Evolutionary conservation across 2,329 filamentous ascomycete species (phyloP), one percentile per base, ranked within the genome.

Genomic region (Colletotrichum limetticola): DNA sequence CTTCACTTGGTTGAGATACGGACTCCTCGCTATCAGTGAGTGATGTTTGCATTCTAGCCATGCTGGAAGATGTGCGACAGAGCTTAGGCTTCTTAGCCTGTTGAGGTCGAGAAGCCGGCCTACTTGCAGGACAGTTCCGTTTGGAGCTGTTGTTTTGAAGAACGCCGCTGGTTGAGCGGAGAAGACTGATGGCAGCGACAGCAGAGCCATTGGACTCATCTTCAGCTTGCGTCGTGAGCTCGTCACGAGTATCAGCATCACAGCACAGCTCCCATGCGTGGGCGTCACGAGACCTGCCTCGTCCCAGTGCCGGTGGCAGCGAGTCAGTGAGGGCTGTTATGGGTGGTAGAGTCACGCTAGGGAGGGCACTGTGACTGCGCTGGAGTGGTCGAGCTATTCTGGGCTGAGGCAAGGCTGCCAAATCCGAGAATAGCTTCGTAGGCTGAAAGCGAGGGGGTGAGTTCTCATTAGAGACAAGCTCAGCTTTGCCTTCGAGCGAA

Each of bases 251-350:
- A 76, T 97, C 94, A 8, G 92, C 91, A 79, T 97, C 94, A 78
- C 94, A 96, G 84, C 94, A 95, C 70, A 95, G 95, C 79, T 97
- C 94, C 96, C 96, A 98, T 7, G 93, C 94, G 63, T 95, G 91
- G 22, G 95, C 94, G 81, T 98, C 94, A 67, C 94, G 91, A 70
- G 95, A 98, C 69, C 96, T 90, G 67, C 94, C 94, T 68, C 92
- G 91, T 42, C 85, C 84, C 22, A 92, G 84, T 46, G 86, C 86
- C 24, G 88, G 89, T 30, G 89, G 87, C 16, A 90, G 82, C n/a
- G 84, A 81, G 77, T 82, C 84, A 11, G 88, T 89, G 53, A 90
- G 80, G 19, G 85, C 82, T 5, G 88, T 88, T 71, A 90, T 88
- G 62, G 88, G 87, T 28, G 88, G 87, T n/a, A 91, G 84, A 5